Evolutionary conservation across 2,329 filamentous ascomycete species (phyloP).

Genomic region (Aotearoamyces nothofagi): DNA sequence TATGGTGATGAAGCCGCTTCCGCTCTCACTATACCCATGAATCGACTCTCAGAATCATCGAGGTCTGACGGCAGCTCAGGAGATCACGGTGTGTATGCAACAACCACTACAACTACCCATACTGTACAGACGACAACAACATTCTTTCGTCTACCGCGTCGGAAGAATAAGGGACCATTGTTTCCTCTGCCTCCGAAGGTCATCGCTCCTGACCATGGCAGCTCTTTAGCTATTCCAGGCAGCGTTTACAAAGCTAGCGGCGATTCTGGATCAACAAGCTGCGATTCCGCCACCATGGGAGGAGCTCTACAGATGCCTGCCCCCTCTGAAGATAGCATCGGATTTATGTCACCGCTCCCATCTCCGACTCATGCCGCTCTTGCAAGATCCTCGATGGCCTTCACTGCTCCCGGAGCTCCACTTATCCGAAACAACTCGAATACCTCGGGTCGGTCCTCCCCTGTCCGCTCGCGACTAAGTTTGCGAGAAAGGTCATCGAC

Average conservation of each 20-base stretch:
- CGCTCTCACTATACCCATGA: conserved; percentile 45
- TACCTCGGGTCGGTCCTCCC: conserved; percentile 54
- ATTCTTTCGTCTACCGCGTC: conserved; percentile 68
- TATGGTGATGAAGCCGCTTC: conserved; percentile 47
- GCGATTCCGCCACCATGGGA: conserved; percentile 18
- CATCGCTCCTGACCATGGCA: conserved; percentile 23
- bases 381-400: conserved; percentile 10
- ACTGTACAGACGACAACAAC: conserved; percentile 48
- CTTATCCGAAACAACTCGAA: conserved; percentile 45
- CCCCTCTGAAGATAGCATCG: conserved; percentile 6
- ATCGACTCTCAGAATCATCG: conserved; percentile 71
- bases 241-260: conserved; percentile 27
- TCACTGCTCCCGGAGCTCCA: conserved; percentile 24
- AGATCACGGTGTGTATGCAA: conserved; percentile 44
- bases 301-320: conserved; percentile 26
- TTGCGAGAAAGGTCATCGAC: conserved; percentile 75
- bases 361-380: conserved; percentile 14
- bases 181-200: conserved; percentile 81
- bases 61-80: conserved; percentile 73
- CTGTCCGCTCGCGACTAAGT: conserved; percentile 41
- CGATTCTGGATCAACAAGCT: conserved; percentile 18
- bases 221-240: conserved; percentile 20
- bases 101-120: conserved; percentile 45
- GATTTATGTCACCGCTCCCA: conserved; percentile 13
- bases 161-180: conserved; percentile 59